phyloP scores from a whole-genome alignment of 1,284 basidiomycete species.

The Sanguinoderma infundibulare region DNA sequence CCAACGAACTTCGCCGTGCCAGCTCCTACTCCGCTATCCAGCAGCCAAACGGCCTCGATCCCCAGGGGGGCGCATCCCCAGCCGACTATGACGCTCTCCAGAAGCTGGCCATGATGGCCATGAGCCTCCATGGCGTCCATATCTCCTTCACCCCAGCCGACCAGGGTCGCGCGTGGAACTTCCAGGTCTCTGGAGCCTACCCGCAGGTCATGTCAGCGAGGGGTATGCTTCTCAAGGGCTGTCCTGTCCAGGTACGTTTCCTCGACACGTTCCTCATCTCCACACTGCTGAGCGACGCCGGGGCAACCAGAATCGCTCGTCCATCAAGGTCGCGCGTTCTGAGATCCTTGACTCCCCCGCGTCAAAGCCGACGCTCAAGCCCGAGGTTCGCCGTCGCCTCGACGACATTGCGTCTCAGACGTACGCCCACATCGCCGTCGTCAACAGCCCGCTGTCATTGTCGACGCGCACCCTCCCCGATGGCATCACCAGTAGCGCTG shows the following conservation, averaged over 20 bases:
- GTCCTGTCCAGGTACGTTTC: slow-evolving; percentile 76
- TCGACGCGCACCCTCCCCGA: slow-evolving; percentile 77
- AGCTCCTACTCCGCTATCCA: slow-evolving; percentile 45
- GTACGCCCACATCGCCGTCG: slow-evolving; percentile 87
- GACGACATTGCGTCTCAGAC: slow-evolving; percentile 93
- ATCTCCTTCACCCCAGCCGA: slow-evolving; percentile 80
- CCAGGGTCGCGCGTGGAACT: slow-evolving; percentile 81
- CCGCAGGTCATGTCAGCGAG: slow-evolving; percentile 92
- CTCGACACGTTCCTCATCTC: neutral
- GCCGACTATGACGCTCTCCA: slow-evolving; percentile 77
- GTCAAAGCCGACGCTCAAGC: slow-evolving; percentile 83
- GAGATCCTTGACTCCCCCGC: slow-evolving; percentile 90
- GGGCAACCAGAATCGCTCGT: slow-evolving; percentile 70
- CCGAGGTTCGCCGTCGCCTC: slow-evolving; percentile 84
- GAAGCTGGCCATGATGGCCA: slow-evolving; percentile 80
- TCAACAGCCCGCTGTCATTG: slow-evolving; percentile 75
- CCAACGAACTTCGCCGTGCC: slow-evolving; percentile 44
- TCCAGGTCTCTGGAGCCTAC: slow-evolving; percentile 89
- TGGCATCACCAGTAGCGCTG: slow-evolving; percentile 73
- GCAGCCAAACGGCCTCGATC: slow-evolving; percentile 45
- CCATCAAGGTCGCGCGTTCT: slow-evolving; percentile 89
- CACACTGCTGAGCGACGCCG: slow-evolving; percentile 6
- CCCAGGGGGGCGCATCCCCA: slow-evolving; percentile 40
- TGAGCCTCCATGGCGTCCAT: slow-evolving; percentile 81
- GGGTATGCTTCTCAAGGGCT: slow-evolving; percentile 88